Base-by-base conservation (phyloP, 2,329 filamentous ascomycete genomes). In the Iodosphaeria phyllophila region DNA sequence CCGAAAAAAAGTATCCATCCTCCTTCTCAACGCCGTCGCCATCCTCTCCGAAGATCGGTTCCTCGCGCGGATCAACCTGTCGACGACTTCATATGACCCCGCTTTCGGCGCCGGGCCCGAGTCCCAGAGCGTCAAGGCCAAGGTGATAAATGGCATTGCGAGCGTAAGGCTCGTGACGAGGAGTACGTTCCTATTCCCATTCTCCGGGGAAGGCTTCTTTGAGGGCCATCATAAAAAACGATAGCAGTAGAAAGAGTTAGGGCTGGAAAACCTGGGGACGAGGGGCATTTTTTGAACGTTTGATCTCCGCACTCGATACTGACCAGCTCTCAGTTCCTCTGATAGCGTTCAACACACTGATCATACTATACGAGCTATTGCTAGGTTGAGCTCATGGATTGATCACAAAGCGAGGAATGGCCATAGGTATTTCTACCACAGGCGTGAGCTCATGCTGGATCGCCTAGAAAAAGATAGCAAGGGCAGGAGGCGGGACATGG, bases 1-100 rank as follows among this genome's bases (percentile, higher is more conserved):
- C 20, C n/a, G 20, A n/a, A n/a, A 5, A 20, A 13, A 42, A 83
- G 78, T 86, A 37, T 65, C 71, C 38, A 62, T 92, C 47, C 79
- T 95, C 43, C 67, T 95, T 46, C 73, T 89, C 53, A 98, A 98
- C 53, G 80, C 82, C 36, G 75, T 95, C 46, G 82, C 84, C 34
- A 72, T 93, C 44, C 75, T 95, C 35, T 92, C 82, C 40, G 84
- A 92, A 67, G 83, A 92, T 54, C 76, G 83, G 33, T 92, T 92
- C 51, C 77, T 92, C 36, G 77, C 74, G 28, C 71, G 80, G 51
- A 83, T 93, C 43, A 84, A 84, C 44, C 84, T 86, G 64, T 84
- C 69, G 4, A 61, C 66, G 3, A 56, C 63, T 25, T 61, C 67
- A 14, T 60, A 62, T 38, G 82, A 92, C 37, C 74, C 79, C 1